These are phyloP conservation scores for Colletotrichum tofieldiae DNA, from an alignment of 2,329 filamentous ascomycete species.

Conservation along the genomic window DNA sequence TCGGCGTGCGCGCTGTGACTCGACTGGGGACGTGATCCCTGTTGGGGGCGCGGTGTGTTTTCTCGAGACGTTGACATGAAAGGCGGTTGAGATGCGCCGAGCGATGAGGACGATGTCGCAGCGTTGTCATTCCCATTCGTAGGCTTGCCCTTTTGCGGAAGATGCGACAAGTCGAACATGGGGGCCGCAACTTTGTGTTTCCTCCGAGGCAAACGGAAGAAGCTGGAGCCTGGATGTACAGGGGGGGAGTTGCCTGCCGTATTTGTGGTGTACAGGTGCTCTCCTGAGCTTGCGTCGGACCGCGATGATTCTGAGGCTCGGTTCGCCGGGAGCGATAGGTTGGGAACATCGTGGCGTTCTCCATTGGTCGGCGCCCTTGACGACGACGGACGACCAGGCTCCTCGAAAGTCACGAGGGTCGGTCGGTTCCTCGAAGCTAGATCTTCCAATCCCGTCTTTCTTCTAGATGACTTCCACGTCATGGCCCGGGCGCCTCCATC, in stretches of 20 bases:
- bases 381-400: constrained; percentile 66
- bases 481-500: constrained; percentile 41
- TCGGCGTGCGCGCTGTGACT: constrained; percentile 40
- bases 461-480: constrained; percentile 56
- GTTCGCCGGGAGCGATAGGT: constrained; percentile 25
- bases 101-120: constrained; percentile 61
- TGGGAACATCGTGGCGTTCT: constrained; percentile 30
- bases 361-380: constrained; percentile 50
- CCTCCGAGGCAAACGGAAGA: constrained; percentile 86
- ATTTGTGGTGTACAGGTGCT: constrained; percentile 74
- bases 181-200: constrained; percentile 82
- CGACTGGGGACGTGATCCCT: constrained; percentile 39
- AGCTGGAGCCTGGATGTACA: constrained; percentile 76
- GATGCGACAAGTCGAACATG: constrained; percentile 87
- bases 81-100: constrained; percentile 48
- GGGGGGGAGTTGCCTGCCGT: constrained; percentile 66
- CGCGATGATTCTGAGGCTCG: constrained; percentile 80
- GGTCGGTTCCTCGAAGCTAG: constrained; percentile 49
- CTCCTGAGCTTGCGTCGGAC: constrained; percentile 86
- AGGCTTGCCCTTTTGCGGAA: constrained; percentile 80
- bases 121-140: constrained; percentile 50
- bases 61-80: constrained; percentile 26
- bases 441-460: constrained; percentile 51
- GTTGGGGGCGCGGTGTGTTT: constrained; percentile 30
- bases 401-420: constrained; percentile 65